Base-by-base conservation (phyloP, 768 basidiomycete species). In the Exsudoporus frostii region DNA sequence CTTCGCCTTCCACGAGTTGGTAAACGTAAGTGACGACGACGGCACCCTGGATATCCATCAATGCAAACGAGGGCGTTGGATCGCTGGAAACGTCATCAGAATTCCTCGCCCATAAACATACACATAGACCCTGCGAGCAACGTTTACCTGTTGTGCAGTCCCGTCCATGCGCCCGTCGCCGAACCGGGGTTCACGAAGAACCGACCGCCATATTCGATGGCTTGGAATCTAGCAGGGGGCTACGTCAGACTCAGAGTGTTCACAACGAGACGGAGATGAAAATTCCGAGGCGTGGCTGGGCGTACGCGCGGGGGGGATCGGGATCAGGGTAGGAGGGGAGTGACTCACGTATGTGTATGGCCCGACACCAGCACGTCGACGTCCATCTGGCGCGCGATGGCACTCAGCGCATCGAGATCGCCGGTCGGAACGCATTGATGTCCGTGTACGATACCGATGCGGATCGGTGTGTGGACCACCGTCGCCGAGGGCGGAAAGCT, bases 21-120 rank as follows among this genome's bases (percentile, higher is more conserved):
- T 96, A 98, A 4, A 98, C 94, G 64, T 97, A 98, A 3, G 96
- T 98, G 25, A 97, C 94, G 32, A 99, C 90, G 9, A 96, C 92
- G 3, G 92, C 84, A 5, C 97, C 97, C 73, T 99, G 97, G 33
- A 99, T 87, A 67, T 98, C 97, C 88, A 99, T 92, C 41, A 98
- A 74, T 1, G 97, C 97, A 65, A 99, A 99, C 3, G 92, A 94
- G 0, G 97, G 96, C 2, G 82, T 92, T 3, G 89, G 85, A 27
- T 92, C 92, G 4, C 92, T 94, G 62, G 7, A 33, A 10, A 34
- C 11, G 39, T 7, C 17, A 29, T 59, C 30, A 55, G 55, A 30
- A 52, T 14, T 25, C 5, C 17, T 38, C 30, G 4, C 20, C 15
- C 36, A 14, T 38, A 15, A 24, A 25, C 15, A 32, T 11, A 8